Evolutionary conservation across 306 rosid species (phyloP), one percentile per base, ranked within the genome.

Genomic region (Spatholobus suberectus): DNA sequence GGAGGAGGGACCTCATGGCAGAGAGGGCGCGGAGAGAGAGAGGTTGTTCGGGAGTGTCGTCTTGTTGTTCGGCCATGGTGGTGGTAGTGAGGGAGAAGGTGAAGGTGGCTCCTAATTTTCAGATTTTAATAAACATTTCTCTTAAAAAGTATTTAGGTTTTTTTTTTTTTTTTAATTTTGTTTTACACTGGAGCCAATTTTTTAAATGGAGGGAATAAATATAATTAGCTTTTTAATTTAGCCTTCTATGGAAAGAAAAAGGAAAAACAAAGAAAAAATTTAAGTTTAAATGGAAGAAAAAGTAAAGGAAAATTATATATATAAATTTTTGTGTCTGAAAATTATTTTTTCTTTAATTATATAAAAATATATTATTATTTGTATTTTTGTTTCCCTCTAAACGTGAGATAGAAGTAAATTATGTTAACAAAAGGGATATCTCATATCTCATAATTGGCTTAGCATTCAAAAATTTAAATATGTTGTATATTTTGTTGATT

Each of bases 1-100:
- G 14, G 85, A 94, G 75, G 5, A 86, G 86, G 57, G 93, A 83
- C 52, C 91, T 77, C 55, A 94, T 70, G 38, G 87, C 85, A 80
- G 87, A 82, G 77, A 94, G 82, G 76, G 86, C 59, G 84, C 62
- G 73, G 18, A 80, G 62, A 37, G 91, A 87, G 59, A 83, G 78
- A 27, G 87, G 54, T 78, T 77, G 80, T 6, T 80, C 37, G 74
- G 46, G 2, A 8, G 85, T 51, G 15, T 78, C 27, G 71, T 43
- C 6, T 41, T 13, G 38, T 44, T 5, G 55, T 32, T 14, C 20
- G 24, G 66, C 80, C 89, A 82, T 82, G 68, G 11, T 12, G 29
- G 58, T 9, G 47, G 47, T 4, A 54, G 43, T 0, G 63, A 5
- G 0, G 63, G 20, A 18, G 62, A 17, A 10, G 21, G 1, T 1